Evolutionary conservation across 176 grass and related monocot species (phyloP), one percentile per base, ranked within the genome.

Genomic region (Oryza glumipatula): DNA sequence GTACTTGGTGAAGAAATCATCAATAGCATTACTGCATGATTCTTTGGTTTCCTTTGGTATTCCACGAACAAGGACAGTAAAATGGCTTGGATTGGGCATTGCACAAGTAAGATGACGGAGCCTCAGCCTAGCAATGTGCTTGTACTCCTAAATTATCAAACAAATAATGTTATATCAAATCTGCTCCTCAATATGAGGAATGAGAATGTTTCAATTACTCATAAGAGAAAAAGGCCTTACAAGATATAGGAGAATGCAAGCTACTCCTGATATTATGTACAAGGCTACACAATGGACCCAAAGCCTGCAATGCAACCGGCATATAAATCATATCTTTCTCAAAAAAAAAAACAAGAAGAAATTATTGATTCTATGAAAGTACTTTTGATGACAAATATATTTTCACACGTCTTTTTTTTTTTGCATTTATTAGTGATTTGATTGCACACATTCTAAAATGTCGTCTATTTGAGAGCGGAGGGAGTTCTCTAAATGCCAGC

Each of bases 201-300:
- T 68, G 2, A 80, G 49, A 64, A 45, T 8, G 24, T 74, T 68
- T 68, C 22, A 3, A 17, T 54, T 76, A n/a, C 65, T 70, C 21
- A 8, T 47, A 76, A 13, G 49, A 5, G 23, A 3, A 86, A 36
- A 48, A 19, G n/a, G 70, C 94, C 97, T 94, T 96, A 99, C 97
- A 85, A 89, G 52, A 65, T 99, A 96, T 13, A 99, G 92, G 80
- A 99, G 97, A 86, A 88, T 72, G 75, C 94, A 99, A 79, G 97
- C 97, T 86, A 89, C 87, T 65, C 28, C 81, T 79, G 97, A 92
- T 84, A 96, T 79, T 76, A 99, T 96, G 61, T 96, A 96, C 24
- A 99, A 77, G 52, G 77, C 78, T 86, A 99, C 66, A 85, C 97
- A 99, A 81, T 96, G 94, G 35, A 96, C 96, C 94, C 96, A 96